These are phyloP conservation scores for Zymoseptoria crescenta DNA, from an alignment of 2,329 filamentous ascomycete genomes.

Conservation along the genomic window DNA sequence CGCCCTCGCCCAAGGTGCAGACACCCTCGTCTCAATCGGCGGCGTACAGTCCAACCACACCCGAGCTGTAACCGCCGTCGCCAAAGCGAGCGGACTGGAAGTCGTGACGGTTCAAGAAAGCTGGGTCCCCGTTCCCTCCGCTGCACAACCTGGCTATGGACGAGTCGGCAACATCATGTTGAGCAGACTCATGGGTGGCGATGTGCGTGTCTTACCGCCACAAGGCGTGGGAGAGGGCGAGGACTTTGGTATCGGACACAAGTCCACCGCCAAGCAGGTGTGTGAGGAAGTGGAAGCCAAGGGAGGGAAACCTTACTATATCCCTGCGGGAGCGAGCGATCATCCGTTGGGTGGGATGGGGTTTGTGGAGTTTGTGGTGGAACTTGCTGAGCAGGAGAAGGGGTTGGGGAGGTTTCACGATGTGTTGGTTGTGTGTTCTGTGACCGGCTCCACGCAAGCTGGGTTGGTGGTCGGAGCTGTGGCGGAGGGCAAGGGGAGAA, in stretches of 20 bases:
- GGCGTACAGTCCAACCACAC: constrained; percentile 35
- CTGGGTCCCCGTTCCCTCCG: constrained; percentile 21
- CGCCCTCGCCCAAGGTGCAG: constrained; percentile 22
- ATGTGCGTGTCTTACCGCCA: constrained; percentile 43
- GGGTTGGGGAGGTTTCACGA: constrained; percentile 58
- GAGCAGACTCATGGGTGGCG: constrained; percentile 44
- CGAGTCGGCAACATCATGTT: constrained; percentile 66
- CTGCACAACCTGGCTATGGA: constrained; percentile 19
- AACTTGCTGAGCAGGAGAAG: constrained; percentile 57
- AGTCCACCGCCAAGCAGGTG: constrained; percentile 43
- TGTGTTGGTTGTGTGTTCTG: constrained; percentile 55
- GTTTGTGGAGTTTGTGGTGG: constrained; percentile 64
- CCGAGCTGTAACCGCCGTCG: constrained; percentile 30
- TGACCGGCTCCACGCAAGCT: constrained; percentile 62
- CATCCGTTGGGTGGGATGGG: constrained; percentile 63
- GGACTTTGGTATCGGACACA: constrained; percentile 62
- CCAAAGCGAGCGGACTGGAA: constrained; percentile 27
- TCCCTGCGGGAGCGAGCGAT: constrained; percentile 63
- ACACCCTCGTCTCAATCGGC: constrained; percentile 31
- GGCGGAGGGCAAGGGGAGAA: constrained; percentile 38
- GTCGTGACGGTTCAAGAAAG: constrained; percentile 26
- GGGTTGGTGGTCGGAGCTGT: constrained; percentile 69
- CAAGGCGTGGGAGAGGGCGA: constrained; percentile 38
- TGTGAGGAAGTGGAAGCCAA: constrained; percentile 44
- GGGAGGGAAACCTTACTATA: constrained; percentile 61